Base-by-base conservation (phyloP, 1,139 yeast genomes). In the Debaryomyces fabryi region DNA sequence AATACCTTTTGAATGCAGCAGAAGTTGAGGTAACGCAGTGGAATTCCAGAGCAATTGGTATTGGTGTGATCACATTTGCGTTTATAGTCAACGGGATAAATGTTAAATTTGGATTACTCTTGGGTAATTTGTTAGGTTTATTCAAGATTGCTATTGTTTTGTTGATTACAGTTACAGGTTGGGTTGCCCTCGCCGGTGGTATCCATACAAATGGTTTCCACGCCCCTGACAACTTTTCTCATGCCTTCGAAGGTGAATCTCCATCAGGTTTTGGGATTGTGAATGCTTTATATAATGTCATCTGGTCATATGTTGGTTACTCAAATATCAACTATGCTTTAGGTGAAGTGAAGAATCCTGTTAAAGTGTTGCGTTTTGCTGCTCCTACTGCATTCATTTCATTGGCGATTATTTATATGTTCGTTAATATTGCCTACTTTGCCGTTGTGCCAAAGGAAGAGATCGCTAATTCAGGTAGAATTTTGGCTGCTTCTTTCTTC, bases 311-410 rank as follows among this genome's bases (percentile, higher is more conserved):
- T 58, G 81, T 83, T 53, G 89, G 89, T 42, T 83, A 83, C 62
- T 82, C 86, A 40, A 88, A 88, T 62, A 93, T 87, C 51, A 87
- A 88, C 68, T 88, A 88, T 62, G 95, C 95, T 10, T 74, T 88
- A 50, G 88, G 91, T 57, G 96, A 88, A 67, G 84, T 85, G 47
- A 85, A 82, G 65, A 75, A 76, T 60, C 81, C 81, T 3, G 65
- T 63, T 48, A 72, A 68, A 55, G 73, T 72, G 21, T 71, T 76
- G 60, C 69, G 59, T 56, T 57, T 65, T 36, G 79, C 80, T 34
- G 81, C 80, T 24, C 81, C 81, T 34, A 47, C 67, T 34, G 80
- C 81, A 57, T 73, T 82, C 53, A 70, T 84, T 42, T 84, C 85
- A 48, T 76, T 87, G 63, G 83, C 86, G 42, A 76, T 87, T 52